phyloP scores from a whole-genome alignment of 352 stramenopile genomes.

The Pythium pyrilobum region DNA sequence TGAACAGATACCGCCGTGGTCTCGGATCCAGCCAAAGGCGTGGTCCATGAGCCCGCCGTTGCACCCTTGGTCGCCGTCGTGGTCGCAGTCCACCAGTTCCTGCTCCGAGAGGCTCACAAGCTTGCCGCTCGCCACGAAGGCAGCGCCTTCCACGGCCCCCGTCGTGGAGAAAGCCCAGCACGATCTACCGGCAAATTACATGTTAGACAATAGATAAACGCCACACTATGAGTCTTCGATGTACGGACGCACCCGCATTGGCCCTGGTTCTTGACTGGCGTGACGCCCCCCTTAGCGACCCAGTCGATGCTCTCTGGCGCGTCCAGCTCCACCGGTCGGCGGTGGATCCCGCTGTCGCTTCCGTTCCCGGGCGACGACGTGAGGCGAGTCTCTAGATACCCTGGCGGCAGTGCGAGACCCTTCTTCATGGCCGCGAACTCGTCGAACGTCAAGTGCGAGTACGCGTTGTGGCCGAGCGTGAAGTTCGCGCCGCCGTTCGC shows the following conservation, averaged over 20 bases:
- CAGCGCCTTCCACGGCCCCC: slow-evolving; percentile 95
- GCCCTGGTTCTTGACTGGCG: slow-evolving; percentile 96
- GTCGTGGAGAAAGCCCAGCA: slow-evolving; percentile 98
- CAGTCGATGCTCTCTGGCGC: slow-evolving; percentile 92
- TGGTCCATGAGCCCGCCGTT: slow-evolving; percentile 98
- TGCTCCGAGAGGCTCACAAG: slow-evolving; percentile 95
- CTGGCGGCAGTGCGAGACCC: slow-evolving; percentile 42
- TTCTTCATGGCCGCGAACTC: slow-evolving; percentile 89
- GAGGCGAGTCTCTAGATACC: slow-evolving; percentile 61
- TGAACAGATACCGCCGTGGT: slow-evolving; percentile 89
- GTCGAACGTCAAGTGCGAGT: slow-evolving; percentile 92
- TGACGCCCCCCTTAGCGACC: slow-evolving; percentile 92
- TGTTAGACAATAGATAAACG: no score
- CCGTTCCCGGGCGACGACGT: slow-evolving; percentile 29
- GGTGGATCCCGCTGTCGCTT: no score
- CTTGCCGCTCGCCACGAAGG: slow-evolving; percentile 90
- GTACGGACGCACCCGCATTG: slow-evolving; percentile 93
- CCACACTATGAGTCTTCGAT: no score
- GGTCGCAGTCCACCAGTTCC: slow-evolving; percentile 97
- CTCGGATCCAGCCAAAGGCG: slow-evolving; percentile 94
- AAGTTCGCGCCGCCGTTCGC: slow-evolving; percentile 71
- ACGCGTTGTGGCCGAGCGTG: slow-evolving; percentile 91
- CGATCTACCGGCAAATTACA: no score
- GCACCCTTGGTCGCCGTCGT: slow-evolving; percentile 94
- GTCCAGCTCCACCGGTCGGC: slow-evolving; percentile 23